Conservation (phyloP, 2,329 filamentous ascomycete species). For the Monilinia vaccinii-corymbosi region DNA sequence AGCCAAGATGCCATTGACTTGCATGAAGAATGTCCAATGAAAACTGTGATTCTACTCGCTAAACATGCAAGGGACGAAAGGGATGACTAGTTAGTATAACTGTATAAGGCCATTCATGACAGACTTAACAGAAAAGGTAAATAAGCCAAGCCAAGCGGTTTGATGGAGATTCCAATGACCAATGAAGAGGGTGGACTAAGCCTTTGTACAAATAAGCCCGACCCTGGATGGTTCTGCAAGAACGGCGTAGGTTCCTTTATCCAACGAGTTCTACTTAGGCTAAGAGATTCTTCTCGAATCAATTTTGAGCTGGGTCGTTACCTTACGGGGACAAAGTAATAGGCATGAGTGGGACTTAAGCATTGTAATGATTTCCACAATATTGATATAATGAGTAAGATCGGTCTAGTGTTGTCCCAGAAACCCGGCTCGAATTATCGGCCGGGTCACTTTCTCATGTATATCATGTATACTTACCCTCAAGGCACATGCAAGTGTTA, state of each 20-base stretch:
- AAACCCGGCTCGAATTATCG: background rate
- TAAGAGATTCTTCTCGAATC: background rate
- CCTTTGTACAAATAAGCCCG: background rate
- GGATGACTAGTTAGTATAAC: background rate
- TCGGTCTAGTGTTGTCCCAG: background rate
- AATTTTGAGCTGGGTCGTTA: background rate
- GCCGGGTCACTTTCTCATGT: background rate
- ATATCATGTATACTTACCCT: background rate
- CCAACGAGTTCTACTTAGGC: background rate
- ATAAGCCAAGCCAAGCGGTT: background rate
- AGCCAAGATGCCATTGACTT: background rate
- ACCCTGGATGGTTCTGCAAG: background rate
- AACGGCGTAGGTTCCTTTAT: background rate
- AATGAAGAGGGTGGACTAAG: background rate
- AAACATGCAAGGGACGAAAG: background rate
- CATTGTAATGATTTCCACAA: background rate
- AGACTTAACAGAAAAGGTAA: background rate
- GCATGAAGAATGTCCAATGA: background rate
- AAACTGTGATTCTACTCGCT: background rate
- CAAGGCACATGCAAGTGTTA: background rate
- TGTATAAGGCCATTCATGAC: background rate
- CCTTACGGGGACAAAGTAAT: background rate
- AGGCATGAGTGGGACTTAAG: background rate
- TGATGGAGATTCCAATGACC: background rate
- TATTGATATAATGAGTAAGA: background rate